Conservation (phyloP, 805 yeast species). For the Phaffomyces antillensis region DNA sequence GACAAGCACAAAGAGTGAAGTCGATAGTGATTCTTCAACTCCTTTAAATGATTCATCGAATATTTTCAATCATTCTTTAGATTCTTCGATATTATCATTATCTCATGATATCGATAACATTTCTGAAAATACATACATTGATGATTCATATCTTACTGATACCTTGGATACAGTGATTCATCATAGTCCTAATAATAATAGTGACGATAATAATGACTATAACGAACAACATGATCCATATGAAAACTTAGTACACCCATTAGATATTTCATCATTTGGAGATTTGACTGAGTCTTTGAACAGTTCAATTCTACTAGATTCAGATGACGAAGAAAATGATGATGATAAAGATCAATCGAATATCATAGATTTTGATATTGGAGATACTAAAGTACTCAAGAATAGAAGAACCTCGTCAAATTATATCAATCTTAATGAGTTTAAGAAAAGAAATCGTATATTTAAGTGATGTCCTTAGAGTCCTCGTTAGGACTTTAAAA, state of each 20-base stretch:
- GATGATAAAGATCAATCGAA: not conserved
- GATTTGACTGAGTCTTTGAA: conserved; percentile 2
- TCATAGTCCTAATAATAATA: not conserved
- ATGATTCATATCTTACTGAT: not conserved
- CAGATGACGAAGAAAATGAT: not conserved
- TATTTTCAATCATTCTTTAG: conserved; percentile 3
- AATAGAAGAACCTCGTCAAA: conserved; percentile 15
- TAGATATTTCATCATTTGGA: conserved; percentile 17
- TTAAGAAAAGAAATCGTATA: not conserved
- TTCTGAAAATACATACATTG: not conserved
- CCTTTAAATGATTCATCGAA: conserved; percentile 1
- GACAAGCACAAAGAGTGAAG: not conserved
- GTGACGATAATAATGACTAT: not conserved
- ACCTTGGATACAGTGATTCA: not conserved
- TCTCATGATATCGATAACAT: too few relatives aligned
- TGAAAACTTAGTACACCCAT: conserved; percentile 17
- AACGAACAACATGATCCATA: conserved; percentile 16
- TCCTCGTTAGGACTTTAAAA: too few relatives aligned
- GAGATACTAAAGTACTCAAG: not conserved
- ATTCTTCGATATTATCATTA: not conserved
- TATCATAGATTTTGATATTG: not conserved
- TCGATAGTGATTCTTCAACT: not conserved
- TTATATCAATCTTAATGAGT: conserved; percentile 12
- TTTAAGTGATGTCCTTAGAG: too few relatives aligned
- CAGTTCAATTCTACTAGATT: too few relatives aligned